phyloP scores from a whole-genome alignment of 768 basidiomycete species.

The Gymnopilus dilepis region DNA sequence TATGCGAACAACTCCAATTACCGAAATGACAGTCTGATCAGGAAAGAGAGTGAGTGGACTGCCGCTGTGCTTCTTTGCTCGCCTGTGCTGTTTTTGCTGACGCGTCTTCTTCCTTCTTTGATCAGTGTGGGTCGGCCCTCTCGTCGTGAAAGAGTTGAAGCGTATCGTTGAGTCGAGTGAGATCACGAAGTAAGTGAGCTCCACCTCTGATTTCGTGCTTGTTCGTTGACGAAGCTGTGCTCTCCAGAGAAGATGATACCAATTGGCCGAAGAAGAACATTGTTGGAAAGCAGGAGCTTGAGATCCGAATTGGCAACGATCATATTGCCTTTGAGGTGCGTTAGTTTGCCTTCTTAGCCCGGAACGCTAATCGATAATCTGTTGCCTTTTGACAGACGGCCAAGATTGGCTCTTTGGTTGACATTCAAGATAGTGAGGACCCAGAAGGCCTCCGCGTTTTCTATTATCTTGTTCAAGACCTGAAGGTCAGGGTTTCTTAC shows the following conservation, averaged over 20 bases:
- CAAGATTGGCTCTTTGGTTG: conserved; percentile 96
- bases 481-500: conserved; percentile 67
- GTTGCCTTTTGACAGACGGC: conserved; percentile 69
- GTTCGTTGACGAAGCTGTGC: neutral
- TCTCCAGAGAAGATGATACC: conserved; percentile 90
- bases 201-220: neutral
- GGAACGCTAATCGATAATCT: neutral
- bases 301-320: conserved; percentile 91
- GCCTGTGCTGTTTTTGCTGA: conserved; percentile 2
- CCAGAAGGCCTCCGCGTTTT: conserved; percentile 97
- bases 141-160: conserved; percentile 94
- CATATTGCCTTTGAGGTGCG: conserved; percentile 96
- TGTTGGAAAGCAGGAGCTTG: conserved; percentile 97
- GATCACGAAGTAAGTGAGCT: conserved; percentile 79
- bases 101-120: conserved; percentile 4
- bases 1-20: conserved; percentile 99
- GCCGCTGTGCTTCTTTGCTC: neutral
- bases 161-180: conserved; percentile 92
- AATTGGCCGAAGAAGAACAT: conserved; percentile 99
- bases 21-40: conserved; percentile 94
- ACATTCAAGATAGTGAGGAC: conserved; percentile 96
- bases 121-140: conserved; percentile 95
- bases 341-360: neutral
- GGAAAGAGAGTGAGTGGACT: conserved; percentile 90
- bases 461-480: conserved; percentile 97